A percentile compares a stretch with the other conserved stretches of the same genome.
These are phyloP conservation scores for Microsporum ferrugineum DNA, from an alignment of 2,329 filamentous ascomycete genomes.

Conservation along the genomic window DNA sequence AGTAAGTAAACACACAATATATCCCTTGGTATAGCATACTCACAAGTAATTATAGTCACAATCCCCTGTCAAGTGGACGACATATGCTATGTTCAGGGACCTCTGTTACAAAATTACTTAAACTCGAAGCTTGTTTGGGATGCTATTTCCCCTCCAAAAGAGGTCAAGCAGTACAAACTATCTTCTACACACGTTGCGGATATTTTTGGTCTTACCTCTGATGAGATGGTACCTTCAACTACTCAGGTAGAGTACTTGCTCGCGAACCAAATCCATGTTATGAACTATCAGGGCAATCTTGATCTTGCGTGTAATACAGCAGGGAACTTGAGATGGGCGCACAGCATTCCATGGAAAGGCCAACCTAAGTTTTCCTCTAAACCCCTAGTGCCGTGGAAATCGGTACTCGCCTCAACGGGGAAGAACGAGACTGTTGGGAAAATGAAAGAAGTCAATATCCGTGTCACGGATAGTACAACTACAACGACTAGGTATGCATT, in stretches of 20 bases:
- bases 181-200: neutral
- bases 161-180: constrained; percentile 24
- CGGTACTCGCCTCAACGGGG: neutral
- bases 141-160: constrained; percentile 24
- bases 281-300: constrained; percentile 33
- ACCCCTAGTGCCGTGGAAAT: constrained; percentile 13
- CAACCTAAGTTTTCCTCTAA: constrained; percentile 15
- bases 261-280: constrained; percentile 27
- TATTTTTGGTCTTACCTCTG: neutral
- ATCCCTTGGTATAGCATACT: neutral
- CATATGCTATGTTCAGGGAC: constrained; percentile 17
- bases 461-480: neutral
- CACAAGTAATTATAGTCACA: neutral
- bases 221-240: neutral
- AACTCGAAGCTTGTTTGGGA: constrained; percentile 25
- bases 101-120: constrained; percentile 23
- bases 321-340: constrained; percentile 22
- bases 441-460: neutral
- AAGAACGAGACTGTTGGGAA: neutral
- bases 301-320: constrained; percentile 34
- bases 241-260: constrained; percentile 26
- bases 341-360: constrained; percentile 16
- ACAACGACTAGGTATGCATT: neutral
- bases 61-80: neutral
- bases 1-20: constrained; percentile 14